Conservation (phyloP, 768 basidiomycete species). For the Mycena latifolia region DNA sequence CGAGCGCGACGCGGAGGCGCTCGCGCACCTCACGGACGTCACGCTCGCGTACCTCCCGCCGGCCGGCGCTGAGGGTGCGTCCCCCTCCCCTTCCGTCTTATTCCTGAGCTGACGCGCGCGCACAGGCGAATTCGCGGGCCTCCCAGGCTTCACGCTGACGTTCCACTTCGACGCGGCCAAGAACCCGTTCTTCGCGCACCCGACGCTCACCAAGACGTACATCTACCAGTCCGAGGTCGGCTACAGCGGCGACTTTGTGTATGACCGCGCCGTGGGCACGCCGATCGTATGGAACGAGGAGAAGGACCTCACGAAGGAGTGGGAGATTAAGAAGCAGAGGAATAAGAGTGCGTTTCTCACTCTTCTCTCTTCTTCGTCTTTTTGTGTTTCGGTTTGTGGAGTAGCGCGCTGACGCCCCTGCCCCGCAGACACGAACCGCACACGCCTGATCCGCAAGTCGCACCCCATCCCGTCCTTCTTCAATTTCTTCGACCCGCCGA, state of each 20-base stretch:
- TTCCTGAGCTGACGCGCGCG: background rate
- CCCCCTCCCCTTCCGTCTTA: background rate
- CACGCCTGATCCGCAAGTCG: constrained; percentile 86
- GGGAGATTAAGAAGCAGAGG: constrained; percentile 98
- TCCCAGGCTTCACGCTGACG: constrained; percentile 92
- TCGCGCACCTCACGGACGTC: constrained; percentile 87
- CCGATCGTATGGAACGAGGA: constrained; percentile 98
- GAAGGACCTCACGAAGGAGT: constrained; percentile 96
- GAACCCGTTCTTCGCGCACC: constrained; percentile 93
- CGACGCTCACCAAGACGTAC: constrained; percentile 91
- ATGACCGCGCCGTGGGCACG: constrained; percentile 94
- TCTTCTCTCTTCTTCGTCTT: background rate
- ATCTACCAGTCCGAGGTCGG: constrained; percentile 92
- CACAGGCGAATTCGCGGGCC: constrained; percentile 63
- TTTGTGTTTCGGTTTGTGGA: too few relatives aligned
- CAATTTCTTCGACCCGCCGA: constrained; percentile 82
- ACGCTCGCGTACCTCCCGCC: constrained; percentile 76
- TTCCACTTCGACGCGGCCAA: constrained; percentile 79
- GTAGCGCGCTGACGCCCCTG: too few relatives aligned
- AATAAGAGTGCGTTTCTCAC: constrained; percentile 86
- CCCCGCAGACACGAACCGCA: constrained; percentile 81
- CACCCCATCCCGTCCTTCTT: constrained; percentile 96
- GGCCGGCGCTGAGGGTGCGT: constrained; percentile 29
- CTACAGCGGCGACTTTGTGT: constrained; percentile 97
- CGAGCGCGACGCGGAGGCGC: constrained; percentile 89